phyloP scores from a whole-genome alignment of 768 basidiomycete species.

The Rubroboletus pulcherrimus region DNA sequence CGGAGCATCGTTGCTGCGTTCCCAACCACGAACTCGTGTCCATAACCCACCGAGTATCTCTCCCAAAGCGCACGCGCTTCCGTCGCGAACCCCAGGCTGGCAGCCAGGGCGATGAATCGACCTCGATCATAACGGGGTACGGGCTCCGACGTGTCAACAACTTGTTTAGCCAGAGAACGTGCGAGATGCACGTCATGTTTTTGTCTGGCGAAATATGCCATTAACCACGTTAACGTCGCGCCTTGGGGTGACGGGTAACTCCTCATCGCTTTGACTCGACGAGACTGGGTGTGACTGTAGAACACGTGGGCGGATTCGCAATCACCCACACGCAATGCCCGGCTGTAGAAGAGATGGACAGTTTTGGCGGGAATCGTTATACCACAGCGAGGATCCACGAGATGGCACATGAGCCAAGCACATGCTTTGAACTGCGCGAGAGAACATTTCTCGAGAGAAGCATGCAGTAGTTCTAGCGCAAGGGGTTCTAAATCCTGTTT shows the following conservation, averaged over 20 bases:
- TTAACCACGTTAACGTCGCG: constrained; percentile 47
- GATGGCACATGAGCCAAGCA: constrained; percentile 38
- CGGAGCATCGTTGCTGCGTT: constrained; percentile 41
- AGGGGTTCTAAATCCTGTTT: constrained; percentile 32
- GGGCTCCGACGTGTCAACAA: constrained; percentile 37
- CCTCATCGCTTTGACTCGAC: constrained; percentile 28
- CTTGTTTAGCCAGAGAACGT: constrained; percentile 48
- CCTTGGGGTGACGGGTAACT: constrained; percentile 51
- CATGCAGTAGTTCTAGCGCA: constrained; percentile 42
- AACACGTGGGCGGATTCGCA: constrained; percentile 40
- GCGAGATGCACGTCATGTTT: constrained; percentile 44
- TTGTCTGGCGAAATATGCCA: constrained; percentile 39
- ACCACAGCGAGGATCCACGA: constrained; percentile 30
- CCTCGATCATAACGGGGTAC: constrained; percentile 47
- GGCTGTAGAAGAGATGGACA: constrained; percentile 45
- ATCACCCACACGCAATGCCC: constrained; percentile 30
- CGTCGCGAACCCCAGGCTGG: constrained; percentile 43
- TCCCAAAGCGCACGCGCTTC: constrained; percentile 57
- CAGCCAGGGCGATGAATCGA: constrained; percentile 45
- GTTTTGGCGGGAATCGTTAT: constrained; percentile 41
- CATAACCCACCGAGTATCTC: constrained; percentile 43
- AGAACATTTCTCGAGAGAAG: constrained; percentile 37
- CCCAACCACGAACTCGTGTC: constrained; percentile 40
- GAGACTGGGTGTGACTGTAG: constrained; percentile 44
- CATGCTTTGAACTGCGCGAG: constrained; percentile 37